These are phyloP conservation scores for Lactarius psammicola DNA, from an alignment of 768 basidiomycete genomes.

Conservation along the genomic window DNA sequence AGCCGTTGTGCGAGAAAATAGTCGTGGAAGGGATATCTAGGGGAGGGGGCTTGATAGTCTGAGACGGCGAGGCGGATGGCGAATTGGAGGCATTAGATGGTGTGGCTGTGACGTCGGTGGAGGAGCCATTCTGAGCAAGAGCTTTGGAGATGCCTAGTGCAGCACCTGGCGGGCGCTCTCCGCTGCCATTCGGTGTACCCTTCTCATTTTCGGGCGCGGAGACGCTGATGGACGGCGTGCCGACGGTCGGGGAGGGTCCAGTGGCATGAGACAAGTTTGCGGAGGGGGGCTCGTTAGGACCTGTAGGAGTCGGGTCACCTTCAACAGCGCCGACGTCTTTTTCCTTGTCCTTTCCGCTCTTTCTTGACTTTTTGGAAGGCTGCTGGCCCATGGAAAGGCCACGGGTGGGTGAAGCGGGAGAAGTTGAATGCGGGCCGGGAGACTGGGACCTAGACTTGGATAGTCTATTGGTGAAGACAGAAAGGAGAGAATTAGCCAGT, in stretches of 20 bases:
- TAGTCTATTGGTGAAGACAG: constrained; percentile 69
- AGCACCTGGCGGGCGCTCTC: constrained; percentile 37
- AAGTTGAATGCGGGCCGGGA: constrained; percentile 49
- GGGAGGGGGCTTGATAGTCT: constrained; percentile 46
- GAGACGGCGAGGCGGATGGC: constrained; percentile 31
- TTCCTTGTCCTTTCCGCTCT: constrained; percentile 67
- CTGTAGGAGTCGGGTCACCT: constrained; percentile 45
- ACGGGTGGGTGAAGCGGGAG: constrained; percentile 37
- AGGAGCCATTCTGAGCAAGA: constrained; percentile 32
- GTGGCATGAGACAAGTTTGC: constrained; percentile 47
- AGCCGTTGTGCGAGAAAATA: constrained; percentile 66
- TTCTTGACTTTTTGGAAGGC: constrained; percentile 79
- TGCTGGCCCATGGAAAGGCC: constrained; percentile 74
- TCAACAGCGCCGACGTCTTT: constrained; percentile 45
- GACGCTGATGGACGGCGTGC: constrained; percentile 40
- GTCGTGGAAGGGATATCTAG: constrained; percentile 82
- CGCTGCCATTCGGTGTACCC: constrained; percentile 43
- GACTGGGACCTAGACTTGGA: constrained; percentile 73
- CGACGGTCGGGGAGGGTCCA: constrained; percentile 37
- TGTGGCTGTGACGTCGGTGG: constrained; percentile 41
- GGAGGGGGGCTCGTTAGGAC: constrained; percentile 40
- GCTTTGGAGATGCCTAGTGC: constrained; percentile 24
- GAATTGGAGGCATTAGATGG: constrained; percentile 33
- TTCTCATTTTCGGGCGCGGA: constrained; percentile 37
- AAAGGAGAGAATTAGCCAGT: constrained; percentile 82